A percentile compares a stretch with the other conserved stretches of the same genome.
These are phyloP conservation scores for Syncephalis fuscata DNA, from an alignment of 371 early-diverging fungal genomes.

Conservation along the genomic window DNA sequence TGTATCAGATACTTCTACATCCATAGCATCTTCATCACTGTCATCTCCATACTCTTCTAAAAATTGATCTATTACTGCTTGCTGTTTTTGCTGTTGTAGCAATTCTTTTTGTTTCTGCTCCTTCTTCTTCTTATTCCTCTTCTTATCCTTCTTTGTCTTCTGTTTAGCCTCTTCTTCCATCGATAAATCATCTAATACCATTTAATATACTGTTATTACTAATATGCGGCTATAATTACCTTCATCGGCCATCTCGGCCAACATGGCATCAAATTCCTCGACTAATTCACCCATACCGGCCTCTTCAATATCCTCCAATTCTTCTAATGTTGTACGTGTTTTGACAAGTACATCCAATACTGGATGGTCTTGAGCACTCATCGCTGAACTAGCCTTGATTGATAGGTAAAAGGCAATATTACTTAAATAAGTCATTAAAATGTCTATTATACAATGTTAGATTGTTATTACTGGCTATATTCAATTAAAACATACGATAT, in stretches of 20 bases:
- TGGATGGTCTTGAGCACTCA: slow-evolving; percentile 57
- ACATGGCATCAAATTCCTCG: slow-evolving; percentile 15
- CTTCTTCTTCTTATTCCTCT: slow-evolving; percentile 1
- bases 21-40: slow-evolving; percentile 6
- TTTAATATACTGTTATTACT: slow-evolving; percentile 4
- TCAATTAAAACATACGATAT: slow-evolving; percentile 1
- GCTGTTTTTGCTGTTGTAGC: not conserved
- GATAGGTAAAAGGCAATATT: slow-evolving; percentile 81
- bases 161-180: not conserved
- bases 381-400: slow-evolving; percentile 41
- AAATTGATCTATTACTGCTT: slow-evolving; percentile 8
- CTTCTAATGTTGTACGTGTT: slow-evolving; percentile 44
- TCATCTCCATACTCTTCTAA: slow-evolving; percentile 8
- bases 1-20: slow-evolving; percentile 7
- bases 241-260: slow-evolving; percentile 8
- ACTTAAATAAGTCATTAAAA: slow-evolving; percentile 56
- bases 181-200: slow-evolving; percentile 5
- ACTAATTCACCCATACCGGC: slow-evolving; percentile 9
- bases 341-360: slow-evolving; percentile 64
- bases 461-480: no score
- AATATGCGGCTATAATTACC: slow-evolving; percentile 4
- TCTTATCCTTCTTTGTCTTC: slow-evolving; percentile 2
- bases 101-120: not conserved
- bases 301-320: slow-evolving; percentile 45
- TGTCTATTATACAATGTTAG: slow-evolving; percentile 24